phyloP scores from a whole-genome alignment of 371 early-diverging fungal species.

The Entomophthora muscae region DNA sequence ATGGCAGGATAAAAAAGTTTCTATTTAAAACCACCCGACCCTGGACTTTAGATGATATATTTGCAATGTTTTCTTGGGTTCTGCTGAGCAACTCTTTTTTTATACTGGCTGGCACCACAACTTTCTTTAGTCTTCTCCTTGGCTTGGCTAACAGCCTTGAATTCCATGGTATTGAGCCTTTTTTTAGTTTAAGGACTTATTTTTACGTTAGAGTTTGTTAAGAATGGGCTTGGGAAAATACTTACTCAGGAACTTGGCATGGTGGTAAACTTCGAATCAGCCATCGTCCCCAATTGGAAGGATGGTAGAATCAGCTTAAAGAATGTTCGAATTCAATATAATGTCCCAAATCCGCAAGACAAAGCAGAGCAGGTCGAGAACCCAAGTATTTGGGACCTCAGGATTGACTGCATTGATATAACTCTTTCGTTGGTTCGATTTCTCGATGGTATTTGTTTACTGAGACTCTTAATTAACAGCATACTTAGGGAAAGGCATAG shows the following conservation, averaged over 20 bases:
- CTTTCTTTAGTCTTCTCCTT: slow-evolving; percentile 65
- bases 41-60: slow-evolving; percentile 72
- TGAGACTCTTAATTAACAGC: background rate
- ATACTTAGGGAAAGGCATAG: slow-evolving; percentile 42
- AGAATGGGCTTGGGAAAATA: slow-evolving; percentile 68
- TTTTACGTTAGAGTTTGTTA: slow-evolving; percentile 9
- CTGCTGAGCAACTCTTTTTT: slow-evolving; percentile 72
- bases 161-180: slow-evolving; percentile 79
- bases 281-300: slow-evolving; percentile 85
- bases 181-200: background rate
- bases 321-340: slow-evolving; percentile 32
- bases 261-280: slow-evolving; percentile 71
- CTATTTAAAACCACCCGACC: slow-evolving; percentile 51
- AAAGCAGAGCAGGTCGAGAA: background rate
- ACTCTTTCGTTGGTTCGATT: slow-evolving; percentile 73
- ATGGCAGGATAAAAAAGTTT: background rate
- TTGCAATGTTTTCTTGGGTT: slow-evolving; percentile 79
- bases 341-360: too few species aligned
- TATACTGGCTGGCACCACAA: slow-evolving; percentile 76
- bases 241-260: slow-evolving; percentile 68
- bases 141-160: slow-evolving; percentile 69
- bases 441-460: slow-evolving; percentile 47
- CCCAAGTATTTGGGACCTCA: slow-evolving; percentile 64
- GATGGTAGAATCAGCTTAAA: slow-evolving; percentile 72
- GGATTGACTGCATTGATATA: slow-evolving; percentile 67